Conservation (phyloP, 2,329 filamentous ascomycete species). For the Aspergillus melleus region DNA sequence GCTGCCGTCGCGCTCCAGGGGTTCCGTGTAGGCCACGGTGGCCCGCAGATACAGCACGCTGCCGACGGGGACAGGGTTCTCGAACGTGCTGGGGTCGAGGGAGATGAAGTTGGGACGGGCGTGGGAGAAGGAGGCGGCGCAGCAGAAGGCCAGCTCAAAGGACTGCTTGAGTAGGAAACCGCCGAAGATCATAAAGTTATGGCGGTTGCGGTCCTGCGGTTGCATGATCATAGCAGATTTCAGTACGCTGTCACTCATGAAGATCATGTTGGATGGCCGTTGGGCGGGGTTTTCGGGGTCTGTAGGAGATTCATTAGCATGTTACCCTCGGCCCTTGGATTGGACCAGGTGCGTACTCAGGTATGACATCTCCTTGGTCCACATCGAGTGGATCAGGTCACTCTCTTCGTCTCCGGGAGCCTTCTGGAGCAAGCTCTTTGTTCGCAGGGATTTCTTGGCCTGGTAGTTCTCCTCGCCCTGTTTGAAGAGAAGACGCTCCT, state of each 20-base stretch:
- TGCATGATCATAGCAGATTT: conserved; percentile 73
- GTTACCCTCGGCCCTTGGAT: neutral
- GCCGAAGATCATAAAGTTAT: conserved; percentile 78
- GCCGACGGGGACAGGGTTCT: conserved; percentile 73
- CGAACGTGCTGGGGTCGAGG: conserved; percentile 71
- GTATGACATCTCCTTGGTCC: conserved; percentile 67
- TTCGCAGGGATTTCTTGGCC: conserved; percentile 64
- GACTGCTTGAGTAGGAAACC: conserved; percentile 73
- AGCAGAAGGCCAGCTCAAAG: conserved; percentile 75
- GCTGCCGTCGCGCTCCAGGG: conserved; percentile 47
- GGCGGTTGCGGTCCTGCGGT: conserved; percentile 67
- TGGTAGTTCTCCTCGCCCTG: conserved; percentile 66
- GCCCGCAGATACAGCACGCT: conserved; percentile 73
- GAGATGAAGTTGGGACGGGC: conserved; percentile 69
- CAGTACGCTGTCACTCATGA: conserved; percentile 64
- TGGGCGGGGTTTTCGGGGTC: conserved; percentile 57
- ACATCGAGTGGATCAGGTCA: conserved; percentile 71
- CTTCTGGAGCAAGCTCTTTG: conserved; percentile 62
- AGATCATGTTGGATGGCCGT: conserved; percentile 59
- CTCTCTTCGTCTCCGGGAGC: conserved; percentile 71
- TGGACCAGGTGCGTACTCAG: conserved; percentile 44
- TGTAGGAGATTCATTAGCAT: conserved; percentile 9
- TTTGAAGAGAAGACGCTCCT: conserved; percentile 64
- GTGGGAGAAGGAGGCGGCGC: conserved; percentile 69
- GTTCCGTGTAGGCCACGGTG: conserved; percentile 70